Evolutionary conservation across 2,329 filamentous ascomycete genomes (phyloP), one percentile per base, ranked within the genome.

Genomic region (Fusarium hainanense): DNA sequence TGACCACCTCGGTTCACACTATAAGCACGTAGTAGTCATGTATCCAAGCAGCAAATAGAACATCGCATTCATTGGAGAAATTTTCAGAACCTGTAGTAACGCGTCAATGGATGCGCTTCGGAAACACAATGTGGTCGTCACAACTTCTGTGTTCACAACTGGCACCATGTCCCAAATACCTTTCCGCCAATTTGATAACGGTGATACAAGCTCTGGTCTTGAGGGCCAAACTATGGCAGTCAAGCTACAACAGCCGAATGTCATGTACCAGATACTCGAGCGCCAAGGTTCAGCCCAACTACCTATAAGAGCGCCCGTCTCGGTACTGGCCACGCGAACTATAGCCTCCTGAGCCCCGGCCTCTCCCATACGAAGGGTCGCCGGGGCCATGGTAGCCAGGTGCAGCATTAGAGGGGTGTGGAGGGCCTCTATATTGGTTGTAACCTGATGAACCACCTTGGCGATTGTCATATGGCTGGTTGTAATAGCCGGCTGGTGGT

Each of bases 241-340:
- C 34, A n/a, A 37, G 18, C 18, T n/a, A 37, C 34, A 37, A 37
- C 10, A 37, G 10, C 18, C 34, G 10, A 37, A 18, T 37, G 18
- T 7, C 34, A 23, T 21, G 37, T 55, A 5, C n/a, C 37, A 7
- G 14, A 43, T 13, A 41, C 37, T n/a, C 27, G 27, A 21, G 18
- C 12, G 18, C 32, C 28, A 14, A n/a, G 20, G 27, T 30, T 41
- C 34, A 13, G 32, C 27, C n/a, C 18, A 28, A 49, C 58, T 66
- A 76, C 37, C 74, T 74, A 21, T 74, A 76, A 23, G 71, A 64
- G 27, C 74, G 67, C 16, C 67, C 67, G 27, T 72, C 74, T 56
- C 64, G 51, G 52, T 73, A 65, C 32, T 68, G 37, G 21, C 68
- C 71, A 21, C 71, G 65, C 12, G 68, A 63, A 23, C 56, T 72